Base-by-base conservation (phyloP, 2,329 filamentous ascomycete species). In the Phialocephala subalpina region DNA sequence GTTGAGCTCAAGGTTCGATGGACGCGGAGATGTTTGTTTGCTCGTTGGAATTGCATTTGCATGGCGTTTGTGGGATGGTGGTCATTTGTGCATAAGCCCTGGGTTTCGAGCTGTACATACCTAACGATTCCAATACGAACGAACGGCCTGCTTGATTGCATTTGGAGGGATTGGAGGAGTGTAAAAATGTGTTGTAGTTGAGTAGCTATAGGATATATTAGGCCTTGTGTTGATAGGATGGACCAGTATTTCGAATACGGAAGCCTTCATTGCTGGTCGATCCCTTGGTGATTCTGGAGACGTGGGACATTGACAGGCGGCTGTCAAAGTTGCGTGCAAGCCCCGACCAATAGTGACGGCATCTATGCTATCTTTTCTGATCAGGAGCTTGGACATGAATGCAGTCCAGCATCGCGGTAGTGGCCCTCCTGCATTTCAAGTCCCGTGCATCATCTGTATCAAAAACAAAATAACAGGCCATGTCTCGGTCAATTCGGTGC, bases 81-180 rank as follows among this genome's bases (percentile, higher is more conserved):
- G 45, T 16, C 20, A 20, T 22, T 27, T 53, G 25, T 53, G 49
- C 49, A 53, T 53, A 53, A 49, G 49, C 49, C 29, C 49, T 4
- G n/a, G 22, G 49, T 33, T 29, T 18, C 20, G 20, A 49, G 45
- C 20, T 25, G 49, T 29, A 12, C 27, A 6, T 53, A 52, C 47
- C 25, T 52, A 53, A 53, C 49, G 49, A 53, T 53, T 29, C 25
- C 16, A 53, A 6, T 27, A 49, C 45, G 45, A 49, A 49, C 45
- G 45, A 49, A 27, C 22, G 45, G 45, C 22, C 22, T 49, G 20
- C 7, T 49, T n/a, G 20, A 7, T 22, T 49, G 45, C 40, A 42
- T 49, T 29, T 29, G 49, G 12, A 53, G 9, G 49, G 12, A 29
- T 18, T 29, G 11, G 27, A 33, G 49, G 49, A 33, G 11, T 52